Base-by-base conservation (phyloP, 2,329 filamentous ascomycete genomes). In the Colletotrichum plurivorum region DNA sequence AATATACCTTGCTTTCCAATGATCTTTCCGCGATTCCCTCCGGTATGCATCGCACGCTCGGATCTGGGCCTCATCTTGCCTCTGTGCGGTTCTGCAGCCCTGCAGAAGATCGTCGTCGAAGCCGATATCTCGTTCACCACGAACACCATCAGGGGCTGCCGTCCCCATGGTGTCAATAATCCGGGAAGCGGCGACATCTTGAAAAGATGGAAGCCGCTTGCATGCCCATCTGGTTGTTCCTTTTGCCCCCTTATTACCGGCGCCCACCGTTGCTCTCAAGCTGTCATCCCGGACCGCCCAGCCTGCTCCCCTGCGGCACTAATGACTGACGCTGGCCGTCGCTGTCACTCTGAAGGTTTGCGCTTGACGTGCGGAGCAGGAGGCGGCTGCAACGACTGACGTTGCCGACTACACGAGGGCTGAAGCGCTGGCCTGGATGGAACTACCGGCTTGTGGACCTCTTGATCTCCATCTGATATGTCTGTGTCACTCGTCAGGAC, bases 381-480 rank as follows among this genome's bases (percentile, higher is more conserved):
- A 39, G 36, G 62, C 56, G 63, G 49, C 63, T 61, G 55, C 62
- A 57, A 56, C 63, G 45, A 61, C 51, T 67, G 62, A 69, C 62
- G 63, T 60, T 69, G 66, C 66, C 49, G 62, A 66, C 61, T 36
- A 43, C 36, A 41, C 45, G 59, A 64, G 27, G 18, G 22, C 22
- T 25, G 46, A 46, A 18, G 48, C 48, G 45, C 39, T 51, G 46
- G 25, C 31, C 22, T 46, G 36, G 20, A 41, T 60, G 66, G 20
- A 69, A 69, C 62, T 60, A 60, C 66, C 62, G 66, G 49, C 36
- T 20, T 63, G 67, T 57, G 56, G 67, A 43, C 49, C 67, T 69
- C 45, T 55, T 54, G 55, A 61, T 57, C 55, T 66, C 63, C 62
- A 67, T 69, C 51, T 57, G 56, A 56, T 69, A 69, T 67, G 67